Evolutionary conservation across 148 eudicot species (phyloP), one percentile per base, ranked within the genome.

Genomic region (Oxyria digyna): DNA sequence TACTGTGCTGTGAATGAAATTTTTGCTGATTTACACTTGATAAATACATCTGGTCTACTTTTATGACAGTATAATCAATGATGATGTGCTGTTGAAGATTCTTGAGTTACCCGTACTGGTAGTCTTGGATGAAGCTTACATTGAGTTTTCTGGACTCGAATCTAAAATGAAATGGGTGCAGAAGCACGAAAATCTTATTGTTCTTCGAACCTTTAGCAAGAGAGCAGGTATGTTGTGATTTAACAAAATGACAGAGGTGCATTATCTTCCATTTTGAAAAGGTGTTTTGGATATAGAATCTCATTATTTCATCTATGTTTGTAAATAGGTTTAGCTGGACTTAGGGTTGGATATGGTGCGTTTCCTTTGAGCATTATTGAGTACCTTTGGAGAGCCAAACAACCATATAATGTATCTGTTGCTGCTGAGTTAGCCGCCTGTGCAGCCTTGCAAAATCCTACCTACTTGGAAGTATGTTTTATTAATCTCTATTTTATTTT

Each of bases 351-450:
- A 54, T 93, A 90, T 75, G 98, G 98, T 75, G 95, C 98, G 46
- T 93, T 93, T 81, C 97, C 98, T 17, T 78, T 80, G 74, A 88
- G 98, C 73, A 87, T 90, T 49, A 90, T 93, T 43, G 85, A 85
- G 57, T 93, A 87, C 68, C 81, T 93, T 21, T 93, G 97, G 98
- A 84, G 98, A 78, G 96, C 98, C 65, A 94, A 94, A 71, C 97
- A 90, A 43, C 98, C 96, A 9, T 93, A 90, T 82, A 90, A 90
- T 77, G 98, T 93, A 31, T 93, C 98, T 20, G 98, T 90, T 82
- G 95, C 98, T 67, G 98, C 98, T 75, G 98, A 94, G 82, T 69
- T 90, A 57, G 87, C 98, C 73, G 98, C 98, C 6, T 94, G 98
- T 76, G 97, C 98, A 37, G 97, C 98, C 67, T 81, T 94, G 74